Evolutionary conservation across 179 eudicot genomes (phyloP), one percentile per base, ranked within the genome.

Genomic region (Beta corolliflora): DNA sequence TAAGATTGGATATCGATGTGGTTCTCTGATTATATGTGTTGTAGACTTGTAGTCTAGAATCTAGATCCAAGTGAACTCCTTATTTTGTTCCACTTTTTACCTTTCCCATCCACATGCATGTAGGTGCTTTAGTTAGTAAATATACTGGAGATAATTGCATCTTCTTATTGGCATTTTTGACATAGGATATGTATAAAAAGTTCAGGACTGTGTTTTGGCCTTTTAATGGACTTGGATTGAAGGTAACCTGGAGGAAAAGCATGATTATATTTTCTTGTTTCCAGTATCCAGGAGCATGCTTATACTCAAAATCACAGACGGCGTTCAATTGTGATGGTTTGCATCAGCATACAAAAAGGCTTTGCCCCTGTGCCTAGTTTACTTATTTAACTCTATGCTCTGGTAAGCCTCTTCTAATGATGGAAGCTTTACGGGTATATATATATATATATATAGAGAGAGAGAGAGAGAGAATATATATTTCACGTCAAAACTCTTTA

Each of bases 251-350:
- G 61, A 63, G 19, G 60, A 11, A 36, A 58, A 63, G 61, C 23
- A 44, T 48, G 11, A 0, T 29, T 73, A 1, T 48, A 59, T 23
- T 60, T 52, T 73, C 61, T 25, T 15, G 45, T 81, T 77, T 85
- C 66, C 94, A 94, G 98, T 89, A 91, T 81, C 99, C 99, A 21
- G 99, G 97, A 85, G 94, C 95, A 55, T 95, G 99, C 89, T 90
- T 95, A 76, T 95, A 91, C 90, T 86, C 94, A 1, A 83, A 80
- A 84, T 88, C 87, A 70, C 88, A 82, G 84, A 88, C 94, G n/a
- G 82, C 84, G 83, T 89, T 93, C 76, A 87, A 94, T 52, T 95
- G 98, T 82, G 94, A 91, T 83, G 98, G 97, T 79, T 89, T 85
- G 5, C 98, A 94, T 88, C 91, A 84, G 85, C 95, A 93, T 85